Conservation (phyloP, 495 filamentous ascomycete genomes). For the Staphylotrichum tortipilum region DNA sequence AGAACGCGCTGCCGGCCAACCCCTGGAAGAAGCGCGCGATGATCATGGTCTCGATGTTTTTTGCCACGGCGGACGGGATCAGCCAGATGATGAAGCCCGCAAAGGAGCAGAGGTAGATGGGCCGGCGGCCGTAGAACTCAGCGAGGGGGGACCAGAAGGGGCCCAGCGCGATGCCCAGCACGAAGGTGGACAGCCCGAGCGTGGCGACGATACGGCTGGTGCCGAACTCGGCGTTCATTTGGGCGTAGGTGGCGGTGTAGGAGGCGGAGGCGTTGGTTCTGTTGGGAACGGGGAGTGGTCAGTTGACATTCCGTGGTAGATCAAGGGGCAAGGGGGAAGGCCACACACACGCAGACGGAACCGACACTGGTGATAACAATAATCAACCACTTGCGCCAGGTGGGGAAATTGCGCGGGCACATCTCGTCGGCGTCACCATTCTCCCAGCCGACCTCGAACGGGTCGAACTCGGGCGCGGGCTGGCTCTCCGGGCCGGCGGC, state of each 20-base stretch:
- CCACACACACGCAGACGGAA: slow-evolving; percentile 81
- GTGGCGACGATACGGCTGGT: slow-evolving; percentile 64
- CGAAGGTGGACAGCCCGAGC: slow-evolving; percentile 70
- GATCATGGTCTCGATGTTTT: slow-evolving; percentile 76
- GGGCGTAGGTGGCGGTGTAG: slow-evolving; percentile 80
- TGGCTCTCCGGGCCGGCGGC: too few species aligned
- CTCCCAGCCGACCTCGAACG: slow-evolving; percentile 60
- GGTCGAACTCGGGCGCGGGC: slow-evolving; percentile 27
- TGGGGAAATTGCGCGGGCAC: slow-evolving; percentile 63
- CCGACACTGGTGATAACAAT: slow-evolving; percentile 60
- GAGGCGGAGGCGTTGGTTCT: slow-evolving; percentile 84
- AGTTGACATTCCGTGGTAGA: too few species aligned
- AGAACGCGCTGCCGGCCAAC: slow-evolving; percentile 75
- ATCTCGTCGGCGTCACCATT: slow-evolving; percentile 62
- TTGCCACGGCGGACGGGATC: slow-evolving; percentile 79
- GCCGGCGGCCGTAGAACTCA: slow-evolving; percentile 82
- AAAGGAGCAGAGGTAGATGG: slow-evolving; percentile 76
- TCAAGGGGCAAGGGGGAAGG: too few species aligned
- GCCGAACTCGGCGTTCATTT: slow-evolving; percentile 68
- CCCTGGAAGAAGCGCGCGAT: slow-evolving; percentile 79
- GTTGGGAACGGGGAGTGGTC: too few species aligned
- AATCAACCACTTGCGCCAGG: slow-evolving; percentile 67
- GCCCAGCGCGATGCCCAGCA: slow-evolving; percentile 65
- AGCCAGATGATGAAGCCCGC: slow-evolving; percentile 74
- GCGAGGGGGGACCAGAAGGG: slow-evolving; percentile 56